A percentile compares a stretch with the other conserved stretches of the same genome.
Conservation (phyloP, 2,329 filamentous ascomycete genomes). For the Cordyceps pruinosa region DNA sequence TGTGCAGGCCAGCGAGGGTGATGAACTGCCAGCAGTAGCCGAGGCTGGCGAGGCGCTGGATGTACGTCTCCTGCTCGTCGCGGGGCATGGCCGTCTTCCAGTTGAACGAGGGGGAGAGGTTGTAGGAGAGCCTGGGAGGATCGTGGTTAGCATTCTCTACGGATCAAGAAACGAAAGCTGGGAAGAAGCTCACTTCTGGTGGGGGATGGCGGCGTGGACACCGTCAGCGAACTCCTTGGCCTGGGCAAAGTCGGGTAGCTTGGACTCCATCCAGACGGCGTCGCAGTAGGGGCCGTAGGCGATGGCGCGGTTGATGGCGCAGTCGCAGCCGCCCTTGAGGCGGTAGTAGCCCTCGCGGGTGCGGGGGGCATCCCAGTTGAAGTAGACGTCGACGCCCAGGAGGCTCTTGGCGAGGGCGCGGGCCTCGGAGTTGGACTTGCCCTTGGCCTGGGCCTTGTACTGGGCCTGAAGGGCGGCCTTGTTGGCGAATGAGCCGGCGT, state of each 20-base stretch:
- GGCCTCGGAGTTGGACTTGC: constrained; percentile 80
- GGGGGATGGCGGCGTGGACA: constrained; percentile 88
- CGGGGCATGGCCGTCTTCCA: constrained; percentile 94
- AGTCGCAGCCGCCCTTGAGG: constrained; percentile 84
- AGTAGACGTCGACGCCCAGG: constrained; percentile 75
- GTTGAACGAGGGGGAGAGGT: constrained; percentile 98
- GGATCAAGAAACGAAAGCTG: neutral
- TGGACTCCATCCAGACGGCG: constrained; percentile 99
- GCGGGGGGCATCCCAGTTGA: constrained; percentile 90
- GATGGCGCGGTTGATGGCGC: constrained; percentile 81
- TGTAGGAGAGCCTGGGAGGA: constrained; percentile 73
- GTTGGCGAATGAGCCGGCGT: constrained; percentile 57
- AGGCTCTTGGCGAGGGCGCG: constrained; percentile 70
- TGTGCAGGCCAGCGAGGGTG: constrained; percentile 95
- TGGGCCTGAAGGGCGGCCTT: constrained; percentile 60
- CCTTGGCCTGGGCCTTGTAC: constrained; percentile 63
- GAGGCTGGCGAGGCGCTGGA: constrained; percentile 73
- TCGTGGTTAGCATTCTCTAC: constrained; percentile 15
- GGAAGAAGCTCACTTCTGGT: constrained; percentile 70
- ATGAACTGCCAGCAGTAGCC: constrained; percentile 99
- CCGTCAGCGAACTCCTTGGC: constrained; percentile 89
- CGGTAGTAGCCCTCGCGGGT: constrained; percentile 95
- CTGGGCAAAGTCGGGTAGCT: constrained; percentile 84
- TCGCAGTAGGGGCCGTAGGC: constrained; percentile 92
- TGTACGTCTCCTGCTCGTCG: constrained; percentile 94